Percentiles rank a stretch among this genome's conserved stretches.
Conservation (phyloP, 1,284 basidiomycete species). For the Dichomitus squalens region DNA sequence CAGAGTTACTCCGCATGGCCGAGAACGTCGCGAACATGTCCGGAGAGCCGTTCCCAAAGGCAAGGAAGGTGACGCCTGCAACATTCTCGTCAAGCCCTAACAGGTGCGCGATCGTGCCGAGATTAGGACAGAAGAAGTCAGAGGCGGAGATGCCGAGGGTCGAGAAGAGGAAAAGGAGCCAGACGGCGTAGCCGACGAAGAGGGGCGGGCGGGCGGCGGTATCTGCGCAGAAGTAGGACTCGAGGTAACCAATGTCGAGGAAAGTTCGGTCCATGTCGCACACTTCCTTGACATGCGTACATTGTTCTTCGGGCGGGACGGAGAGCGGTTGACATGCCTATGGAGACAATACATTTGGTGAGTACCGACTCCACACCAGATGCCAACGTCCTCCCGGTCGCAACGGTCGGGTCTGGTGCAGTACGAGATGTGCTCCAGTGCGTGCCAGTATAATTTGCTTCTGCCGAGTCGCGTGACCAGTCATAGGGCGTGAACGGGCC, state of each 20-base stretch:
- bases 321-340: conserved; percentile 46
- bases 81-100: conserved; percentile 89
- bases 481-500: no score
- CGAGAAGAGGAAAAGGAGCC: conserved; percentile 86
- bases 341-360: background rate
- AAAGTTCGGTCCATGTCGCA: conserved; percentile 64
- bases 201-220: conserved; percentile 53
- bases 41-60: conserved; percentile 92
- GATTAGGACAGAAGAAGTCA: conserved; percentile 95
- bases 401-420: no score
- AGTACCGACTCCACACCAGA: background rate
- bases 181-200: conserved; percentile 67
- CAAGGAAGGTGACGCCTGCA: conserved; percentile 91
- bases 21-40: conserved; percentile 95
- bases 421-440: no score
- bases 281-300: conserved; percentile 54
- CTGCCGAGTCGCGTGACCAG: no score
- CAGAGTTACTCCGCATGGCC: conserved; percentile 85
- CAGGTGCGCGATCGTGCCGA: conserved; percentile 81
- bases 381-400: background rate
- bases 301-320: conserved; percentile 59
- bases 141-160: conserved; percentile 91
- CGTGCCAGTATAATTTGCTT: no score
- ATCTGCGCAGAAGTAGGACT: conserved; percentile 69
- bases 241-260: conserved; percentile 70